Base-by-base conservation (phyloP, 208 protist genomes). In the Trypanosoma brucei region DNA sequence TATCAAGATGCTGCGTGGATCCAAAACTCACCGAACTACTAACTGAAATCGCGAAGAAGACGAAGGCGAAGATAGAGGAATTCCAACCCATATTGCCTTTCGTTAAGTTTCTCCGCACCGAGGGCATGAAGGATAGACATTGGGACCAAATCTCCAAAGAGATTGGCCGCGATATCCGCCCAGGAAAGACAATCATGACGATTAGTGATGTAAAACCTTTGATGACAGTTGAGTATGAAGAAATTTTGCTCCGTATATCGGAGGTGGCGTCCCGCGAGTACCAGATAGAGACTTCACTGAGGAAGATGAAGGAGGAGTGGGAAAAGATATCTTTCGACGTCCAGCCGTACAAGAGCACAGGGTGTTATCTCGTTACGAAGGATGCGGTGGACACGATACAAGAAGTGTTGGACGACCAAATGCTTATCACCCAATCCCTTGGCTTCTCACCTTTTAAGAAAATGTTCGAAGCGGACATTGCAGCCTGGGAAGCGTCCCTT, bases 391-490 rank as follows among this genome's bases (percentile, higher is more conserved):
- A 98, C 73, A 88, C 92, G 40, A 91, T 93, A 49, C 90, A 97
- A 62, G 96, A 99, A 76, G 85, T 86, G 71, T 78, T 99, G 3
- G 94, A 98, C 68, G 96, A 98, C 65, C 96, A 98, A 67, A 97
- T 94, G 73, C 83, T 98, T 35, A 89, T 93, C 37, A 98, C 97
- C 7, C 97, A 99, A 79, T 84, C 92, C 3, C 94, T 99, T 64
- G 62, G 68, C 51, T 98, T 98, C 64, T 98, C 96, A 13, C 92
- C 96, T 7, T 99, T 97, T 86, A 98, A 98, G 63, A 97, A 98
- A 76, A 90, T 97, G 45, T 98, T 98, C 71, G 96, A 97, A 77
- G 81, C 85, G 30, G 81, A 96, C 46, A 97, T 98, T 63, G 59
- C 44, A 3, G 66, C 75, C 14, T 98, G 96, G 96, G 96, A 98